Evolutionary conservation across 495 filamentous ascomycete species (phyloP), one percentile per base, ranked within the genome.

Genomic region (Aspergillus asperescens): DNA sequence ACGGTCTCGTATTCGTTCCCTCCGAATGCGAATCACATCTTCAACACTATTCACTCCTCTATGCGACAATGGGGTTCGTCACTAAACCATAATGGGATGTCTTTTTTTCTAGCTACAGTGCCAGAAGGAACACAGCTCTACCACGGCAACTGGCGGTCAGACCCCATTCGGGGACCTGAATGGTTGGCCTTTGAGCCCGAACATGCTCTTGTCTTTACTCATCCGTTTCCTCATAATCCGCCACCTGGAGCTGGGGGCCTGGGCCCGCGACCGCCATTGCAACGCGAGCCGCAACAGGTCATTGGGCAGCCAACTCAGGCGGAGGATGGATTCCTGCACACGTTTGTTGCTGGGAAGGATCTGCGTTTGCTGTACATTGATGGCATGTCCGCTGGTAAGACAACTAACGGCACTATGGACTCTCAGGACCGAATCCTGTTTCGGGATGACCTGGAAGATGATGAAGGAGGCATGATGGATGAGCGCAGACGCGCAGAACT

Each of bases 101-200:
- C 82, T 0, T 70, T 83, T 59, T 84, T 84, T 60, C 67, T 80
- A 0, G 83, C 71, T 4, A 73, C 68, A 0, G 74, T 88, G 1
- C 81, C 84, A 0, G 68, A 63, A 2, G 80, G 79, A 12, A 81
- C 80, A 0, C 68, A 77, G n/a, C 62, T 88, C 2, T 83, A 86
- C 60, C 84, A 88, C 58, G 84, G 84, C 10, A 76, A 72, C 5
- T 48, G 54, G 10, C 59, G 28, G 2, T 41, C 59, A 0, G 61
- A 67, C 8, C 65, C 72, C 0, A 70, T 83, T 0, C 68, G 65
- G 5, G 76, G 73, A 0, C 76, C 74, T 1, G 83, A 88, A 55
- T 88, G 84, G 83, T 70, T 88, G 0, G 83, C 84, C 0, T 87
- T 86, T 56, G 84, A 87, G 58, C 79, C 83, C 9, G 83, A 86